Base-by-base conservation (phyloP, 2,329 filamentous ascomycete species). In the Paraphoma chrysanthemicola region DNA sequence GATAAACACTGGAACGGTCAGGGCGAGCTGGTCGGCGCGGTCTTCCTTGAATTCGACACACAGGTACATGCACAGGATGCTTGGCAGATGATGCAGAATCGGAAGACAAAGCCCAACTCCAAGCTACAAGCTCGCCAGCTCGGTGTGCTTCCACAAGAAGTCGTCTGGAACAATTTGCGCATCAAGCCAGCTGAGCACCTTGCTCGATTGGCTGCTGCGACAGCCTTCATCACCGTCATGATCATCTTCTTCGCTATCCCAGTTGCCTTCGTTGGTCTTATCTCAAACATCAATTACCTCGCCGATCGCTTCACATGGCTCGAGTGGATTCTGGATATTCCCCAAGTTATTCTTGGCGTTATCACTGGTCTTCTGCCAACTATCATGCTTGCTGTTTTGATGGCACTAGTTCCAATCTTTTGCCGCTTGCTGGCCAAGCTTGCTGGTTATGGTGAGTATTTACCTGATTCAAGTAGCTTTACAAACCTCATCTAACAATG, bases 41-140 rank as follows among this genome's bases (percentile, higher is more conserved):
- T 95, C 6, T 98, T 99, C 71, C 86, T 98, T 57, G 91, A 97
- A 72, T 99, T 97, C 69, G 83, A 86, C 56, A 87, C 84, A 4
- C 93, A 97, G 76, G 86, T 88, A 54, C 89, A 90, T 56, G 95
- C 95, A 7, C 93, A 98, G 76, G 85, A 87, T 49, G 94, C 94
- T 16, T 93, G 87, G 77, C 92, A 97, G 76, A 86, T 90, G 68
- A 75, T 75, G 71, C 56, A 78, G 64, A 57, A 59, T 39, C 56
- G 64, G 42, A 75, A 75, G 65, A 72, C 64, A 23, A 73, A 69
- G 58, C 73, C 72, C 28, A 72, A 74, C 56, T 64, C 60, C 18
- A 73, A 73, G 51, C 64, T 80, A 36, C 54, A 73, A 31, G 77
- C 79, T 46, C 77, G 77, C 6, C 76, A 78, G 31, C 72, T 81